phyloP scores from a whole-genome alignment of 2,329 filamentous ascomycete genomes.

The Xylaria sp. region DNA sequence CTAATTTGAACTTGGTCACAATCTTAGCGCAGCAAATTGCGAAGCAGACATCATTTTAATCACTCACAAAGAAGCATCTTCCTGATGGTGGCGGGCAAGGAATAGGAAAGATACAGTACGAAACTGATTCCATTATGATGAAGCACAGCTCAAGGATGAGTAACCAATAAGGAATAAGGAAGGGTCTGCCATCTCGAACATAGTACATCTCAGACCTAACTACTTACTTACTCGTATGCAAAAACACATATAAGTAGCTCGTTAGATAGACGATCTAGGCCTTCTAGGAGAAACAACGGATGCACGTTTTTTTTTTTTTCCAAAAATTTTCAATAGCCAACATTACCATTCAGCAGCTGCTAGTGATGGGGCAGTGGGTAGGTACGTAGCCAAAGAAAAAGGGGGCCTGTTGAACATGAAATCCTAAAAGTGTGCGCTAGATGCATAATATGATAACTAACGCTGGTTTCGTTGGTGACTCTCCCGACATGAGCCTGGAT shows the following conservation, averaged over 20 bases:
- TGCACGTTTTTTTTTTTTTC: not conserved
- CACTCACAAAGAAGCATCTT: not conserved
- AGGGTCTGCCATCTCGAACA: no score
- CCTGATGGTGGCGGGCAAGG: not conserved
- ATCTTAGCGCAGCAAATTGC: not conserved
- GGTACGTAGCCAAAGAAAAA: conserved; percentile 1
- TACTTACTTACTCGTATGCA: no score
- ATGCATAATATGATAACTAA: not conserved
- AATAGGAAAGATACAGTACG: not conserved
- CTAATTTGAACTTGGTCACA: not conserved
- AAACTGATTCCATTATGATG: not conserved
- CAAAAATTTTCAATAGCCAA: not conserved
- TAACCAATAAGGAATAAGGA: not conserved
- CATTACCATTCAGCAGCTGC: not conserved
- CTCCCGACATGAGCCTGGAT: not conserved
- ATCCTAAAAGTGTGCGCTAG: not conserved
- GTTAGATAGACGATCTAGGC: not conserved
- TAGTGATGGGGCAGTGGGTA: not conserved
- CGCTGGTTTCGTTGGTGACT: conserved; percentile 10
- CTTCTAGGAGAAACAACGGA: not conserved
- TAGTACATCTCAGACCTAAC: no score
- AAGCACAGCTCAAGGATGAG: not conserved
- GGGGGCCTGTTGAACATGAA: not conserved
- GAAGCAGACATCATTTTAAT: not conserved
- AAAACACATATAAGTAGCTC: not conserved